A percentile compares a stretch with the other conserved stretches of the same genome.
These are phyloP conservation scores for Micromonas commoda DNA, from an alignment of 139 green algal species.

Conservation along the genomic window DNA sequence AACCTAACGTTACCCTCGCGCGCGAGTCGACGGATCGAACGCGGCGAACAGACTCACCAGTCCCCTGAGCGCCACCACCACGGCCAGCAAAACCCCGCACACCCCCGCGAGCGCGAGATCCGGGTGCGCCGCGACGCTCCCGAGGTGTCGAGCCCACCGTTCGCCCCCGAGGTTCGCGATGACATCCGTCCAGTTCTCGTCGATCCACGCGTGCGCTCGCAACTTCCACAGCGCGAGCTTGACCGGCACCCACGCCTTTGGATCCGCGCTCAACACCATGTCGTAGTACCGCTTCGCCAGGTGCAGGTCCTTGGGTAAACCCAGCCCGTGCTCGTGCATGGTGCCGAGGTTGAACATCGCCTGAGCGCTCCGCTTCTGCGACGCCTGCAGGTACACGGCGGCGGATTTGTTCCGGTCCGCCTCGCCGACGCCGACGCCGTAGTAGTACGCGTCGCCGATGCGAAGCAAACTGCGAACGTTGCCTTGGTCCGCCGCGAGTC, in stretches of 20 bases:
- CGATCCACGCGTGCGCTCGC: background rate
- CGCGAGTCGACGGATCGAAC: too few species aligned
- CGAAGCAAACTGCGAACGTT: conserved; percentile 65
- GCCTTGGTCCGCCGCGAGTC: conserved; percentile 62
- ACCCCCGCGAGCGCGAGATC: too few species aligned
- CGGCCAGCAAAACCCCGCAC: too few species aligned
- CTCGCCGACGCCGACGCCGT: conserved; percentile 47
- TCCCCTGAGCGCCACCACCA: too few species aligned
- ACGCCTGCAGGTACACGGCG: conserved; percentile 29
- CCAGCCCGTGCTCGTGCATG: conserved; percentile 83
- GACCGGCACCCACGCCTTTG: conserved; percentile 44
- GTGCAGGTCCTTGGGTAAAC: conserved; percentile 61
- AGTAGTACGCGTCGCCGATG: conserved; percentile 81
- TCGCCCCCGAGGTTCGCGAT: background rate
- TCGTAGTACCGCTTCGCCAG: conserved; percentile 71
- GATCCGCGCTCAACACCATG: conserved; percentile 39
- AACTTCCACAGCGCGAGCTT: conserved; percentile 50
- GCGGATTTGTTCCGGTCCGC: conserved; percentile 25
- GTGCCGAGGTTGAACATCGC: conserved; percentile 91
- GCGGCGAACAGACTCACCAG: too few species aligned
- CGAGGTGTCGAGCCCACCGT: background rate
- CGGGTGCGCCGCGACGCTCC: too few species aligned
- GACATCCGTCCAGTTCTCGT: background rate
- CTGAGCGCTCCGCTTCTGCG: conserved; percentile 41
- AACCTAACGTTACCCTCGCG: too few species aligned